Conservation (phyloP, 1,284 basidiomycete genomes). For the Cystobasidium slooffiae region DNA sequence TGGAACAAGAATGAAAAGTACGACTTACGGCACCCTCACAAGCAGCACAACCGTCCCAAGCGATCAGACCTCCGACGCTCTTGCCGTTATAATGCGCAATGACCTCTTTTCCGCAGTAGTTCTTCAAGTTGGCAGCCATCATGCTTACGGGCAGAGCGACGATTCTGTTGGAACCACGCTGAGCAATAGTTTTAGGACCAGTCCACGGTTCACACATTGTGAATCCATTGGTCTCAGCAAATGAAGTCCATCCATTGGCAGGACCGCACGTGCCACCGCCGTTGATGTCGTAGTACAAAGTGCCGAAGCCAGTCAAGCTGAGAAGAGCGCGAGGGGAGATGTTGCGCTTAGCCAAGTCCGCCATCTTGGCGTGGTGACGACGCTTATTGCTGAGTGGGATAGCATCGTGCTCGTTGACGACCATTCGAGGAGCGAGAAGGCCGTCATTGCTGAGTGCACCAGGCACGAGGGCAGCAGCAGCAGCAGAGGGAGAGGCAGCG, state of each 20-base stretch:
- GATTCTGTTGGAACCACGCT: slow-evolving; percentile 33
- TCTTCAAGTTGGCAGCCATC: slow-evolving; percentile 28
- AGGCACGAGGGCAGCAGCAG: no score
- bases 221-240: slow-evolving; percentile 31
- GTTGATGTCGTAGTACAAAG: slow-evolving; percentile 41
- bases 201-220: slow-evolving; percentile 39
- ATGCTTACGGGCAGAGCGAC: slow-evolving; percentile 36
- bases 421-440: no score
- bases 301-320: slow-evolving; percentile 17
- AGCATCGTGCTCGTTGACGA: not conserved
- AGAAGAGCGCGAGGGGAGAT: slow-evolving; percentile 15
- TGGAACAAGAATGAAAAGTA: no score
- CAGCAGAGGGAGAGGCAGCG: no score
- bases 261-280: slow-evolving; percentile 43
- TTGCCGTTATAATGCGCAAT: slow-evolving; percentile 29
- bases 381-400: not conserved
- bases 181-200: slow-evolving; percentile 27
- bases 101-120: slow-evolving; percentile 43
- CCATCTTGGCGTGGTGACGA: slow-evolving; percentile 26
- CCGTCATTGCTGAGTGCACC: no score
- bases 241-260: slow-evolving; percentile 36
- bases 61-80: slow-evolving; percentile 30
- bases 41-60: slow-evolving; percentile 42
- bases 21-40: slow-evolving; percentile 20
- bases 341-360: slow-evolving; percentile 25